A percentile compares a stretch with the other conserved stretches of the same genome.
Conservation (phyloP, 2,329 filamentous ascomycete genomes). For the Colletotrichum echinochloae region DNA sequence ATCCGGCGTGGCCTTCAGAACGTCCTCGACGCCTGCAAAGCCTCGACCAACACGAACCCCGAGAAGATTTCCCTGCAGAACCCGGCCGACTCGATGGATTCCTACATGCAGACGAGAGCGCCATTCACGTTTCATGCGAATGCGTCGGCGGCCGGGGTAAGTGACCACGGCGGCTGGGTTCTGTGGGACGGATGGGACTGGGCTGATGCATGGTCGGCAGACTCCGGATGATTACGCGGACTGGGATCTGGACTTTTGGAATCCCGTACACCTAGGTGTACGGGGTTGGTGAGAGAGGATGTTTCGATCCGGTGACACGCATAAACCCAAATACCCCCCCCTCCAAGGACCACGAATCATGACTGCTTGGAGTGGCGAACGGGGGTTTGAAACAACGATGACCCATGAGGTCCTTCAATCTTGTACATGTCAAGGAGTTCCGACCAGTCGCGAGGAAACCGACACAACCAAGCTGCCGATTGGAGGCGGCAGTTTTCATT, state of each 20-base stretch:
- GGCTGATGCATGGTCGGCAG: slow-evolving; percentile 41
- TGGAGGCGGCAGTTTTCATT: slow-evolving; percentile 7
- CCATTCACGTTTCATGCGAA: slow-evolving; percentile 48
- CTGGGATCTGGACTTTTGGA: slow-evolving; percentile 39
- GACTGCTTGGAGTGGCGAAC: neutral
- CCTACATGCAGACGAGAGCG: slow-evolving; percentile 40
- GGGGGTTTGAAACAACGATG: neutral
- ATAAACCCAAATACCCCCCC: slow-evolving; percentile 1
- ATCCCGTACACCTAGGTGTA: slow-evolving; percentile 28
- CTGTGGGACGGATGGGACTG: slow-evolving; percentile 56
- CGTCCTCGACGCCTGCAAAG: slow-evolving; percentile 59
- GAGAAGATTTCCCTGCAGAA: slow-evolving; percentile 49
- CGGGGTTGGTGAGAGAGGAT: slow-evolving; percentile 13
- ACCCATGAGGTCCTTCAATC: neutral
- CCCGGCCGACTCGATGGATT: slow-evolving; percentile 40
- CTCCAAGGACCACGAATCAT: slow-evolving; percentile 10
- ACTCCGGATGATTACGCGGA: slow-evolving; percentile 41
- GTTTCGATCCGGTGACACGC: slow-evolving; percentile 7
- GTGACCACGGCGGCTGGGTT: slow-evolving; percentile 52
- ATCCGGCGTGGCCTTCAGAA: slow-evolving; percentile 55
- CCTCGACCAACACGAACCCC: slow-evolving; percentile 56
- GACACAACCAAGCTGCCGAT: neutral
- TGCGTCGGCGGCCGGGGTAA: slow-evolving; percentile 46
- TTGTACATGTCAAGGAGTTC: neutral
- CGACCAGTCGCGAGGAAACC: neutral